Conservation (phyloP, 306 rosid species). For the Cucumis melo region DNA sequence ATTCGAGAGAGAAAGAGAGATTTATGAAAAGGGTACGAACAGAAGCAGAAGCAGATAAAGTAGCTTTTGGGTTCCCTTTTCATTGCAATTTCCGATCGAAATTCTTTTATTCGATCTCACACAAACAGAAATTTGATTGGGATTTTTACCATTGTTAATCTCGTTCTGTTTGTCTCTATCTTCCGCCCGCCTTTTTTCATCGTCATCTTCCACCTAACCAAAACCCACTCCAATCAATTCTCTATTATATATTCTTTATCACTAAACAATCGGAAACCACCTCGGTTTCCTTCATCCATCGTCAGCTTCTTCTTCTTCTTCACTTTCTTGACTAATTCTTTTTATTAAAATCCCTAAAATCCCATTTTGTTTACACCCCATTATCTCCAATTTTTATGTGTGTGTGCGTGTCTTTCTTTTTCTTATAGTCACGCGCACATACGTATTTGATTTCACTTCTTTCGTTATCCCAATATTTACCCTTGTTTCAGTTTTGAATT, state of each 20-base stretch:
- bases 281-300: neutral
- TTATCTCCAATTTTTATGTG: neutral
- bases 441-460: neutral
- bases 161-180: neutral
- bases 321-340: neutral
- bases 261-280: neutral
- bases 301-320: neutral
- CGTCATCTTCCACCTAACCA: conserved; percentile 2
- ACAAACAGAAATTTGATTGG: neutral
- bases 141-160: neutral
- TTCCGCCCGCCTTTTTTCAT: neutral
- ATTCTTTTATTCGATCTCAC: neutral
- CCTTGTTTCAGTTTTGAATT: neutral
- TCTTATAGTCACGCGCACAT: conserved; percentile 1
- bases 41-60: neutral
- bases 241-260: neutral
- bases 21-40: neutral
- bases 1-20: neutral
- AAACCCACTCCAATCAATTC: neutral
- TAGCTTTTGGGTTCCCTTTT: neutral
- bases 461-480: neutral
- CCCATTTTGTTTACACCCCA: neutral
- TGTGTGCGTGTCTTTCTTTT: neutral
- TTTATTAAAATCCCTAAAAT: neutral
- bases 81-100: neutral